Conservation (phyloP, 495 filamentous ascomycete genomes). For the Evernia prunastri region DNA sequence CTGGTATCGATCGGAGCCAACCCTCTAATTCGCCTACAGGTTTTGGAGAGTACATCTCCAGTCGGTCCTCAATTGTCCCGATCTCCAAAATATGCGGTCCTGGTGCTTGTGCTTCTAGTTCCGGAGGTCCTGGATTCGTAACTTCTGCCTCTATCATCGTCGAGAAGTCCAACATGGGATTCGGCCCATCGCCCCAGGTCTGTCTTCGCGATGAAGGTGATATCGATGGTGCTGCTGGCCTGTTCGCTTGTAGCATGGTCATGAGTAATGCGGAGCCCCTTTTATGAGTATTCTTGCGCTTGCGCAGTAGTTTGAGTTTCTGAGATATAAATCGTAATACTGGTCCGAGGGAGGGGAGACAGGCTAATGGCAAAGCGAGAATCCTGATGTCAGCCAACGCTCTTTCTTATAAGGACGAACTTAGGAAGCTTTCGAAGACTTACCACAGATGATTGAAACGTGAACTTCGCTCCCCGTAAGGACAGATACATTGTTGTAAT, state of each 20-base stretch:
- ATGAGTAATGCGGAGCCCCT: neutral
- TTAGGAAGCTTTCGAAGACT: neutral
- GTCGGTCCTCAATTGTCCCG: neutral
- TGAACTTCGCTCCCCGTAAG: conserved; percentile 14
- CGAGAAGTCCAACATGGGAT: neutral
- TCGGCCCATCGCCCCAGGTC: neutral
- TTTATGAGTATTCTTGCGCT: neutral
- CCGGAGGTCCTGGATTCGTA: neutral
- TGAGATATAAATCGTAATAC: conserved; percentile 4
- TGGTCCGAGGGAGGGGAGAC: conserved; percentile 12
- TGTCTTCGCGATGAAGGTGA: neutral
- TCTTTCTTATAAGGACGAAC: neutral
- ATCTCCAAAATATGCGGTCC: neutral
- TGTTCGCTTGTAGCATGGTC: conserved; percentile 5
- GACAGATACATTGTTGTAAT: neutral
- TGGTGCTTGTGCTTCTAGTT: neutral
- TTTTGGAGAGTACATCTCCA: neutral
- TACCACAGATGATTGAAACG: conserved; percentile 17
- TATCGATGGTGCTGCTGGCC: neutral
- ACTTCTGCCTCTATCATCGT: neutral
- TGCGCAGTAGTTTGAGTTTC: conserved; percentile 3
- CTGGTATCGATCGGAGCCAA: too few relatives aligned
- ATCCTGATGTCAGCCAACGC: neutral
- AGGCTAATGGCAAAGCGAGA: conserved; percentile 2
- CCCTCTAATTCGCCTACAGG: neutral